Evolutionary conservation across 495 filamentous ascomycete species (phyloP).

Genomic region (Talaromyces proteolyticus): DNA sequence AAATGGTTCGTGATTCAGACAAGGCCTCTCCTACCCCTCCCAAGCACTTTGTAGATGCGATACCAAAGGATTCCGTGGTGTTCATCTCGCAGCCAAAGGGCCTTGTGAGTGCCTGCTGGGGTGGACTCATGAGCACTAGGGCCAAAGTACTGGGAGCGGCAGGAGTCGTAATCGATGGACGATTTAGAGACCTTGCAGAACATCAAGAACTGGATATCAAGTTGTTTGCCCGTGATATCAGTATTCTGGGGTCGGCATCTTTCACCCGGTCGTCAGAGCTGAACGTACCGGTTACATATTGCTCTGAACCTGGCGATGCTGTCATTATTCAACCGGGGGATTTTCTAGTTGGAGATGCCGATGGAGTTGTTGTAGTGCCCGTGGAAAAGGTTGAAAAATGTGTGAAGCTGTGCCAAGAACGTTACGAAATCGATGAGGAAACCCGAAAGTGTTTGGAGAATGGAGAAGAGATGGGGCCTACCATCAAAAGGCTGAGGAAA

Average conservation of each 20-base stretch:
- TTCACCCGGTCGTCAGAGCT: slow-evolving; percentile 18
- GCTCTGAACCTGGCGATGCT: slow-evolving; percentile 30
- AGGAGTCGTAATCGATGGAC: slow-evolving; percentile 51
- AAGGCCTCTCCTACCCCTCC: slow-evolving; percentile 11
- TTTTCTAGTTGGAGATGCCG: slow-evolving; percentile 49
- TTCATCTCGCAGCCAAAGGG: slow-evolving; percentile 50
- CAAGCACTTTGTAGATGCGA: slow-evolving; percentile 29
- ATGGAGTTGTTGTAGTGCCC: slow-evolving; percentile 44
- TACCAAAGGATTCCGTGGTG: slow-evolving; percentile 44
- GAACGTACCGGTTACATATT: slow-evolving; percentile 26
- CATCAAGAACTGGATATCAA: slow-evolving; percentile 47
- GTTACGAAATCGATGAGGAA: slow-evolving; percentile 21
- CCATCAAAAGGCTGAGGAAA: slow-evolving; percentile 18
- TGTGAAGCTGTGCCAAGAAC: slow-evolving; percentile 15
- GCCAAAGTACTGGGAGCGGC: slow-evolving; percentile 33
- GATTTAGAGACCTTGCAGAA: slow-evolving; percentile 53
- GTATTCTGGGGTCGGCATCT: slow-evolving; percentile 20
- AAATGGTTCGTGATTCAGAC: slow-evolving; percentile 18
- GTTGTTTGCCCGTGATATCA: slow-evolving; percentile 46
- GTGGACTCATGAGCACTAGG: slow-evolving; percentile 52
- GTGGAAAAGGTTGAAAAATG: slow-evolving; percentile 11
- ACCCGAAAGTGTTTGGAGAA: slow-evolving; percentile 14
- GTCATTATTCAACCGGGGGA: slow-evolving; percentile 48
- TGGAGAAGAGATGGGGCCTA: slow-evolving; percentile 20
- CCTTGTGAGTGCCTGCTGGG: slow-evolving; percentile 51